A percentile compares a stretch with the other conserved stretches of the same genome.
These are phyloP conservation scores for Phragmites australis DNA, from an alignment of 176 grass and related monocot species.

Conservation along the genomic window DNA sequence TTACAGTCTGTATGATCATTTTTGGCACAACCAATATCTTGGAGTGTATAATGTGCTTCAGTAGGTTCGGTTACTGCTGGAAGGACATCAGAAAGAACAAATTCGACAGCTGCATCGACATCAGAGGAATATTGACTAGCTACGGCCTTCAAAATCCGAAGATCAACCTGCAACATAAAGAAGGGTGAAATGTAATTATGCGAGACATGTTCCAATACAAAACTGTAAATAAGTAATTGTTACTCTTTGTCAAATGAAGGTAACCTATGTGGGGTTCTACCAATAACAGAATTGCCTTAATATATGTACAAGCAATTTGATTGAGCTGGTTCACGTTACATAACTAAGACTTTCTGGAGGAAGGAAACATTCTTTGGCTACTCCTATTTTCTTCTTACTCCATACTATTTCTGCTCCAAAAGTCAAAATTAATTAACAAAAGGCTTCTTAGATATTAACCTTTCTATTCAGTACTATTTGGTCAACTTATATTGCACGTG, in stretches of 20 bases:
- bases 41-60: constrained; percentile 38
- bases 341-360: background rate
- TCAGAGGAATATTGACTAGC: constrained; percentile 66
- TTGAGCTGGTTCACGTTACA: background rate
- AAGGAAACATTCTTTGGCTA: background rate
- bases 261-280: too few species aligned
- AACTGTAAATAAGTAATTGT: too few species aligned
- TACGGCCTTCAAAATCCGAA: constrained; percentile 68
- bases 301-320: background rate
- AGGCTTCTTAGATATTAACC: too few species aligned
- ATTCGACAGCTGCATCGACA: constrained; percentile 66
- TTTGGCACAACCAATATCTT: too few species aligned
- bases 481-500: background rate
- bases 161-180: constrained; percentile 58
- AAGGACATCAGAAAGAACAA: constrained; percentile 61
- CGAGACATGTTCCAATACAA: too few species aligned
- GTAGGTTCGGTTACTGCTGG: constrained; percentile 43
- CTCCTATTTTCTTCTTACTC: background rate
- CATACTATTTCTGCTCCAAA: background rate
- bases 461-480: background rate
- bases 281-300: background rate
- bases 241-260: too few species aligned
- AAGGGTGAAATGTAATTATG: background rate
- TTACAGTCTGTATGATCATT: constrained; percentile 45
- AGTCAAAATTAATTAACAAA: background rate